Base-by-base conservation (phyloP, 208 protist species). In the Trichomonas vaginalis region DNA sequence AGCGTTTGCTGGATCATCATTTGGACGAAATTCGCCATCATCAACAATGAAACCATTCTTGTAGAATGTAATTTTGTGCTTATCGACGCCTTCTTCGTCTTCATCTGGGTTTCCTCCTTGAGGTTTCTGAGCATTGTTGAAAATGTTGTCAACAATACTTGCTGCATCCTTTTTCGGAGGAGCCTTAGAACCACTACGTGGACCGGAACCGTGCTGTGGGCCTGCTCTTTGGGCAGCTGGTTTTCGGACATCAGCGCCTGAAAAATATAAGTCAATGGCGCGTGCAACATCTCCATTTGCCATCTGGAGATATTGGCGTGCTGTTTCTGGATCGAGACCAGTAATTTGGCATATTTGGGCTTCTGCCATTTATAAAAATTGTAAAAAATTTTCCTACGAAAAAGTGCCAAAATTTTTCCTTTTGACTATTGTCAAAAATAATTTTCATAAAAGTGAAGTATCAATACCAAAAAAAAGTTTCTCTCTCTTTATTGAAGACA, bases 1-100 rank as follows among this genome's bases (percentile, higher is more conserved):
- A 32, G 42, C 40, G 45, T 92, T 92, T 35, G 23, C n/a, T 39
- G 86, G 86, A 92, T 92, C 86, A 27, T 92, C 45, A 15, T 92
- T 92, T 39, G 17, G 10, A 39, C 86, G 4, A 39, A 92, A 51
- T 51, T 92, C 86, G 0, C 86, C 86, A 92, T 92, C 86, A 39
- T 92, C 45, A 17, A 92, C 86, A 48, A 48, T 10, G n/a, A 92
- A 92, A 32, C 86, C 86, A 39, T 92, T 92, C 45, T 92, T 92
- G 14, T 45, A 92, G 15, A 92, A 92, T 15, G 42, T 47, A 51
- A 92, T 45, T 39, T 92, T 92, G 45, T 48, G 15, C 32, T 92
- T 92, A 0, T 45, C 27, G 37, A 51, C 45, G 2, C 51, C 51
- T 92, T 42, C 27, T 8, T 92, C 86, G 27, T 45, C 32, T 37